A percentile compares a stretch with the other conserved stretches of the same genome.
These are phyloP conservation scores for Russula lepida DNA, from an alignment of 768 basidiomycete species.

Conservation along the genomic window DNA sequence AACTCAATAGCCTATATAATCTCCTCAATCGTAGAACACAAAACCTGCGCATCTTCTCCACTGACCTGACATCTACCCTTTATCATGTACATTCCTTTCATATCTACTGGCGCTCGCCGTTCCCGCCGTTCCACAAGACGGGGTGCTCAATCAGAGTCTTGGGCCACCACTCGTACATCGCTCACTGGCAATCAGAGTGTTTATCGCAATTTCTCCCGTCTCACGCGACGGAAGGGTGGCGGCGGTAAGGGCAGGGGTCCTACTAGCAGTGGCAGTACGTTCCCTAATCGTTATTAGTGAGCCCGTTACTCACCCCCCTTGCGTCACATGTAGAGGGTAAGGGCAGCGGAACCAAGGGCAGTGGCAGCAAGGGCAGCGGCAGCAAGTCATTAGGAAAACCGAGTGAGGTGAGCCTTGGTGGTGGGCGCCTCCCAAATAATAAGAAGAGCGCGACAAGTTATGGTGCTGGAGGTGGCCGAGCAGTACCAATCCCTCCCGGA, in stretches of 20 bases:
- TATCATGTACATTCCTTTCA: conserved; percentile 4
- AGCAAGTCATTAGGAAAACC: not conserved
- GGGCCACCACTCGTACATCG: no score
- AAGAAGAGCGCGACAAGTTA: conserved; percentile 22
- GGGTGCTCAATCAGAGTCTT: not conserved
- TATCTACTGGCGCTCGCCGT: not conserved
- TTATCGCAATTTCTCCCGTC: not conserved
- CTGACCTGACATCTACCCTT: not conserved
- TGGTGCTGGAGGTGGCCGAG: conserved; percentile 19
- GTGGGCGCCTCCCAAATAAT: not conserved
- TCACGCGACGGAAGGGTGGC: conserved; percentile 10
- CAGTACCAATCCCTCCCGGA: conserved; percentile 19
- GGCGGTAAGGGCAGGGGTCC: conserved; percentile 7
- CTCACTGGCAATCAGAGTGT: not conserved
- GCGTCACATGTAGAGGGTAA: not conserved
- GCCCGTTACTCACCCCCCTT: not conserved
- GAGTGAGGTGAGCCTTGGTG: not conserved
- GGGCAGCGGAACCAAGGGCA: not conserved
- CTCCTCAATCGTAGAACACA: not conserved
- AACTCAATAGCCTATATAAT: not conserved
- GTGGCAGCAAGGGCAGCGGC: not conserved
- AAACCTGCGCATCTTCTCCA: not conserved
- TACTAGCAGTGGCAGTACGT: not conserved
- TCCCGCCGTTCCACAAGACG: not conserved
- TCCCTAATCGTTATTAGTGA: not conserved